These are phyloP conservation scores for Fomitopsis betulina DNA, from an alignment of 1,284 basidiomycete genomes.

Conservation along the genomic window DNA sequence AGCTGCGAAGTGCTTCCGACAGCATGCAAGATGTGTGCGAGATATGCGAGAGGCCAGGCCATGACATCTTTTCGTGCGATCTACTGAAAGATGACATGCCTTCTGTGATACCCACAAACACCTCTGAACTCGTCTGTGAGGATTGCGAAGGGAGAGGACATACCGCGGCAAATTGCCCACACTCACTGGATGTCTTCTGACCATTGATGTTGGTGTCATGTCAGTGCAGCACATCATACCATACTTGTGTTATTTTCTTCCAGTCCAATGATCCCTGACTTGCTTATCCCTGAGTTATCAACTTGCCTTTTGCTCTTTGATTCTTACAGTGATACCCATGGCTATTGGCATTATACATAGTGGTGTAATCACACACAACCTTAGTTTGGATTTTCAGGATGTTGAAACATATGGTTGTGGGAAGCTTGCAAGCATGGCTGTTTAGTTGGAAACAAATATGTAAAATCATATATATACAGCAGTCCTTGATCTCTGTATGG, in stretches of 20 bases:
- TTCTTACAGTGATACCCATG: conserved; percentile 18
- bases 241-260: neutral
- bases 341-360: conserved; percentile 24
- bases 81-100: conserved; percentile 39
- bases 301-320: neutral
- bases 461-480: no score
- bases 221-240: neutral
- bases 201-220: no score
- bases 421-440: no score
- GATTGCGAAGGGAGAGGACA: conserved; percentile 78
- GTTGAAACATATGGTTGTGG: no score
- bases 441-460: no score
- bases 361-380: conserved; percentile 6
- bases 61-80: conserved; percentile 79
- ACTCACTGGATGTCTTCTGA: conserved; percentile 78
- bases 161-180: conserved; percentile 64
- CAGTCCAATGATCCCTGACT: no score
- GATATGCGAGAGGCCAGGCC: conserved; percentile 78
- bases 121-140: conserved; percentile 54
- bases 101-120: neutral
- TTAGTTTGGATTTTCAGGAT: no score
- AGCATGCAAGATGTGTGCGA: conserved; percentile 56
- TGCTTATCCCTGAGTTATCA: neutral
- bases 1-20: neutral
- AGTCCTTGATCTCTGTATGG: no score